Conservation (phyloP, 192 early-diverging fungal genomes). For the Coemansia sp. region DNA sequence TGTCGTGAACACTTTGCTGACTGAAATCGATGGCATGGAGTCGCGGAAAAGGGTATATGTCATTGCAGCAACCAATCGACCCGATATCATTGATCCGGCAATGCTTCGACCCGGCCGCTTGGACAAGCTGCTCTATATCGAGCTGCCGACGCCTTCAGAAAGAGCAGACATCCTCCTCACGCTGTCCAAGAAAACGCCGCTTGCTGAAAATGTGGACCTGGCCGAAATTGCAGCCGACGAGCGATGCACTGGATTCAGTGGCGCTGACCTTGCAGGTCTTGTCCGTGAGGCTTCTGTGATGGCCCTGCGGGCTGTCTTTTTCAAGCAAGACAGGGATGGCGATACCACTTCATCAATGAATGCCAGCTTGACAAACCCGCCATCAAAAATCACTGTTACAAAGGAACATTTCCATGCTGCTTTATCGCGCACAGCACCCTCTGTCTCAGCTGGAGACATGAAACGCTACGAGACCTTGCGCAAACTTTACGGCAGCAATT, state of each 20-base stretch:
- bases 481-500: conserved; percentile 34
- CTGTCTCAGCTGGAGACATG: conserved; percentile 67
- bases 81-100: conserved; percentile 96
- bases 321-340: conserved; percentile 19
- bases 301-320: conserved; percentile 61
- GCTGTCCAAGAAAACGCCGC: conserved; percentile 75
- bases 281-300: conserved; percentile 81
- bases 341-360: neutral
- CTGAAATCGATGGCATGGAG: conserved; percentile 95
- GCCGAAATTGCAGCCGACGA: conserved; percentile 60
- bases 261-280: conserved; percentile 75
- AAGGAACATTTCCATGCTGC: conserved; percentile 75
- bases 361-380: neutral
- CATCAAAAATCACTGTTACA: conserved; percentile 22
- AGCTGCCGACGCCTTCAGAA: conserved; percentile 79
- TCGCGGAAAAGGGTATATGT: conserved; percentile 88
- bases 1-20: conserved; percentile 95
- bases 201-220: conserved; percentile 62
- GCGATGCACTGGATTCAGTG: conserved; percentile 72
- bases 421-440: conserved; percentile 75
- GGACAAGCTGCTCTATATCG: conserved; percentile 97
- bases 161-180: conserved; percentile 84
- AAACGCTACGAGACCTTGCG: conserved; percentile 49
- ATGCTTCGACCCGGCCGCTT: conserved; percentile 97
- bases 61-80: conserved; percentile 96